Conservation (phyloP, 176 grass and related monocot species). For the Secale cereale region DNA sequence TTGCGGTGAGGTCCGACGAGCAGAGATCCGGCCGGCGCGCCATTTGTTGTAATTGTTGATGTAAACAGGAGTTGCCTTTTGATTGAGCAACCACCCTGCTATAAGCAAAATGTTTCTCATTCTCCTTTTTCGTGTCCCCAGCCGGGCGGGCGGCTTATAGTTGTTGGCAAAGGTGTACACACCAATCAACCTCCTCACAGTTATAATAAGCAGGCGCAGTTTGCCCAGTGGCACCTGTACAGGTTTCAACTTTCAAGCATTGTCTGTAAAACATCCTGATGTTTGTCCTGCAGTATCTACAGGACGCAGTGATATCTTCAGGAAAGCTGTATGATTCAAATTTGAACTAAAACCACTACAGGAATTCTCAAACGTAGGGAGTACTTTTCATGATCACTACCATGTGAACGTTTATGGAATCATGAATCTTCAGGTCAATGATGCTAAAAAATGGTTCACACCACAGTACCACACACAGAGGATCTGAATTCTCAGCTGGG, state of each 20-base stretch:
- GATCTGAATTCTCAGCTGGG: background rate
- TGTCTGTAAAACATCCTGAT: background rate
- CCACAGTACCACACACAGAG: background rate
- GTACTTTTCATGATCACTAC: background rate
- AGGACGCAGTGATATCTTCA: background rate
- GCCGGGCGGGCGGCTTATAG: background rate
- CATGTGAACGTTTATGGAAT: background rate
- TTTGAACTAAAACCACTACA: background rate
- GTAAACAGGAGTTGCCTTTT: constrained; percentile 54
- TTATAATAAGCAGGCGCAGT: background rate
- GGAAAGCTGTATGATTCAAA: too few relatives aligned
- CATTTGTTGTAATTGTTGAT: constrained; percentile 44
- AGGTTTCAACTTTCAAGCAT: background rate
- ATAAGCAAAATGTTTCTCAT: constrained; percentile 11
- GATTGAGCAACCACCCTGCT: constrained; percentile 35
- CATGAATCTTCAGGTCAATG: background rate
- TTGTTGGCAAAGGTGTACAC: constrained; percentile 36
- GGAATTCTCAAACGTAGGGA: background rate
- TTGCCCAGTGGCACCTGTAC: background rate
- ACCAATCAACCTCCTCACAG: constrained; percentile 20
- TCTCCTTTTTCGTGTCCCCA: background rate
- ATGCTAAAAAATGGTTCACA: background rate
- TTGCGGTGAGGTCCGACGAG: constrained; percentile 8
- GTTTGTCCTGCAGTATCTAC: background rate
- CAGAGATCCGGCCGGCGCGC: constrained; percentile 5